phyloP scores from a whole-genome alignment of 768 basidiomycete genomes.

The Phlebiopsis gigantea region DNA sequence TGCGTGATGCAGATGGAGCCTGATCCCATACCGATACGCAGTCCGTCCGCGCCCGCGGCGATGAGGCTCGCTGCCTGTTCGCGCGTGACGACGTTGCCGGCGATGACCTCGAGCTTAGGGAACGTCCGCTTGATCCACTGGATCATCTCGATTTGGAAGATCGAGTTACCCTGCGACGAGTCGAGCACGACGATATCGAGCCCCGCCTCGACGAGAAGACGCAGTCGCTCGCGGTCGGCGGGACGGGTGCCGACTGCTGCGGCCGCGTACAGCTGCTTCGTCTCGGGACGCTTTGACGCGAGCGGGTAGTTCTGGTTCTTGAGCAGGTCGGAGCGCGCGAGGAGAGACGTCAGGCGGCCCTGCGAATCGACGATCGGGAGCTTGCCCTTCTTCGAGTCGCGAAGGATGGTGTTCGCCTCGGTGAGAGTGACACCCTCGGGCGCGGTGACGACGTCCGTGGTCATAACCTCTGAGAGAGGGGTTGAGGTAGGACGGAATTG shows the following conservation, averaged over 20 bases:
- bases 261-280: conserved; percentile 94
- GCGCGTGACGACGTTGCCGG: conserved; percentile 96
- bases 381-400: conserved; percentile 96
- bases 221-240: conserved; percentile 79
- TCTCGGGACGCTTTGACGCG: conserved; percentile 84
- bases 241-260: conserved; percentile 94
- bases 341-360: conserved; percentile 71
- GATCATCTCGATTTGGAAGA: conserved; percentile 93
- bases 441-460: conserved; percentile 81
- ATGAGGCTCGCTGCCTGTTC: conserved; percentile 96
- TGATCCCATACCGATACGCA: conserved; percentile 96
- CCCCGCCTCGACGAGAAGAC: conserved; percentile 86
- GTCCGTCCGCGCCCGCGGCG: conserved; percentile 90
- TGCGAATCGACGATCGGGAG: conserved; percentile 74
- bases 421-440: conserved; percentile 81
- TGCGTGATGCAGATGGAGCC: conserved; percentile 99
- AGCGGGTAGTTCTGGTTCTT: conserved; percentile 97
- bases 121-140: conserved; percentile 84
- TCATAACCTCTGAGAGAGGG: conserved; percentile 83
- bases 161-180: conserved; percentile 94
- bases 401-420: conserved; percentile 92
- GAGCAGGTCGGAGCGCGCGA: conserved; percentile 94
- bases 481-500: conserved; percentile 77
- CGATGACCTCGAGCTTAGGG: conserved; percentile 88
- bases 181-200: conserved; percentile 94